phyloP scores from a whole-genome alignment of 164 flowering plant species.

The Magnolia sinica region DNA sequence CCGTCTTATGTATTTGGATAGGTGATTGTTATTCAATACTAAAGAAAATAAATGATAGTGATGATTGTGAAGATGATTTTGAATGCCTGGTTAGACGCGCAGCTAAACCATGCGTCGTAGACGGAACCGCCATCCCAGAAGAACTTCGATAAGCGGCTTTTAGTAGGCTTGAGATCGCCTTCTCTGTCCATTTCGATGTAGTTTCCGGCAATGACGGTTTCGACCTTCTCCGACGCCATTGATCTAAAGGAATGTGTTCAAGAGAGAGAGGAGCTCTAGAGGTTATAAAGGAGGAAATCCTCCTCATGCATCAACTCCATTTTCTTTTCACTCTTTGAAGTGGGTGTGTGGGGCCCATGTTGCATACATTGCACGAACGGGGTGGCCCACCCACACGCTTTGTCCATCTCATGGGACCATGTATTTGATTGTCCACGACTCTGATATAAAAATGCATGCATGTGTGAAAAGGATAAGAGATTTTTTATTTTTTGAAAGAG shows the following conservation, averaged over 20 bases:
- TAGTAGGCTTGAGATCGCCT: constrained; percentile 6
- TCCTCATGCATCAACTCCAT: background rate
- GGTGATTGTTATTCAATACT: too few relatives aligned
- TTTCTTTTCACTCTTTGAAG: background rate
- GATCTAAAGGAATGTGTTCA: background rate
- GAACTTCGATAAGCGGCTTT: constrained; percentile 16
- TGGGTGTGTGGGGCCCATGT: constrained; percentile 4
- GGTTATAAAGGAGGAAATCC: constrained; percentile 3
- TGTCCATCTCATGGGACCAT: background rate
- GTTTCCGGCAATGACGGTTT: constrained; percentile 27
- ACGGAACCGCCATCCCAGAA: constrained; percentile 80
- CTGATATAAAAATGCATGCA: background rate
- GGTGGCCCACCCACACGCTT: constrained; percentile 15
- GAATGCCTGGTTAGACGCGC: constrained; percentile 65
- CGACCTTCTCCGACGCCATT: constrained; percentile 36
- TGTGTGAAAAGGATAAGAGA: background rate
- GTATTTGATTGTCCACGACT: background rate
- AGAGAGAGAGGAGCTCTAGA: background rate
- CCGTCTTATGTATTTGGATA: too few relatives aligned
- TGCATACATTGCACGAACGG: constrained; percentile 29
- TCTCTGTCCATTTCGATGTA: constrained; percentile 31
- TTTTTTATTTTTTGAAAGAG: background rate
- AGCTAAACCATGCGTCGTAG: constrained; percentile 81
- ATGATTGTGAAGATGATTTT: background rate
- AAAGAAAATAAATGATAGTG: background rate